A percentile compares a stretch with the other conserved stretches of the same genome.
phyloP scores from a whole-genome alignment of 306 rosid species.

The Calophaca sinica region DNA sequence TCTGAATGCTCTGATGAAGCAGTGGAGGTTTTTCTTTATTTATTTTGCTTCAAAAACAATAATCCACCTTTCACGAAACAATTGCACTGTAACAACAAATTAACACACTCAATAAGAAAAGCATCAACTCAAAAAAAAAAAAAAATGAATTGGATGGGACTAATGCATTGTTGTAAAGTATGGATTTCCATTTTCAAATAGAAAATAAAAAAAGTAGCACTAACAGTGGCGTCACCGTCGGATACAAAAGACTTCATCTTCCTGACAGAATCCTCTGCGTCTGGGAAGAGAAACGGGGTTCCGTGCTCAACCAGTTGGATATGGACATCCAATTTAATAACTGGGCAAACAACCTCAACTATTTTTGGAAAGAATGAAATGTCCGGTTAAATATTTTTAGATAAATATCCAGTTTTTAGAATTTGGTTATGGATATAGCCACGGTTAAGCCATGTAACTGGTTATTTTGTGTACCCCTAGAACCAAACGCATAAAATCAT shows the following conservation, averaged over 20 bases:
- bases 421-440: too few species aligned
- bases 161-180: neutral
- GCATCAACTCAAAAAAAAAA: neutral
- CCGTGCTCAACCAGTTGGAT: conserved; percentile 68
- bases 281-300: conserved; percentile 68
- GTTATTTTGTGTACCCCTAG: too few species aligned
- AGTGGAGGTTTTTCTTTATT: neutral
- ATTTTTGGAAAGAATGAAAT: too few species aligned
- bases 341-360: too few species aligned
- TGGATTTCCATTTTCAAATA: neutral
- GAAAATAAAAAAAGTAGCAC: conserved; percentile 33
- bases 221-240: conserved; percentile 56
- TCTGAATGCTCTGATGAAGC: neutral
- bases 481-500: too few species aligned
- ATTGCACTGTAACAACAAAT: neutral
- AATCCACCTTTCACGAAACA: neutral
- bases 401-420: too few species aligned
- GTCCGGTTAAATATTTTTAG: too few species aligned
- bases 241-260: conserved; percentile 65
- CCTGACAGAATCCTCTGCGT: conserved; percentile 52
- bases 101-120: too few species aligned
- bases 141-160: neutral
- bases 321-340: too few species aligned
- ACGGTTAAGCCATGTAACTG: too few species aligned
- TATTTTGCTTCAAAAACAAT: neutral